Evolutionary conservation across 225 moss, liverwort and hornwort genomes (phyloP).

Genomic region (Physcomitrellopsis africana): DNA sequence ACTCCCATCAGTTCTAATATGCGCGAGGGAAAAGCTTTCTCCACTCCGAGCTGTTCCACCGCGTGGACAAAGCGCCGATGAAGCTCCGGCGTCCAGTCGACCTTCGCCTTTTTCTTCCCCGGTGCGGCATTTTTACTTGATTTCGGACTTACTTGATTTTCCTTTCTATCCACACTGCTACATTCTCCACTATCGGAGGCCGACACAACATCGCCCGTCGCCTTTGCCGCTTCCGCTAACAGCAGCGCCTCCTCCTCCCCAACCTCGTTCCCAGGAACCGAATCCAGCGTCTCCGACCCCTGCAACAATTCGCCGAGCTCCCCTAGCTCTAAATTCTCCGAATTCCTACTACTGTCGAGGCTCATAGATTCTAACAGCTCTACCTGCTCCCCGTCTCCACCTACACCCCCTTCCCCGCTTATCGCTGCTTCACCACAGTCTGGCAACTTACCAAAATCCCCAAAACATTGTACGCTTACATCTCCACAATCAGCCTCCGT

Average conservation of each 20-base stretch:
- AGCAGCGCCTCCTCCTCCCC: conserved; percentile 92
- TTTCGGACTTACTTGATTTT: conserved; percentile 52
- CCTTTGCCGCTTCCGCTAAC: conserved; percentile 85
- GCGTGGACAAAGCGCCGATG: conserved; percentile 98
- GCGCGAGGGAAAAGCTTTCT: conserved; percentile 95
- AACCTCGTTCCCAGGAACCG: conserved; percentile 62
- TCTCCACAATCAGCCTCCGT: conserved; percentile 41
- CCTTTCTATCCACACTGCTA: conserved; percentile 77
- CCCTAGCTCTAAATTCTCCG: conserved; percentile 44
- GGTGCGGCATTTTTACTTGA: conserved; percentile 56
- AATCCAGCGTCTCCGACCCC: conserved; percentile 36
- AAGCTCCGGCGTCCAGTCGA: conserved; percentile 98
- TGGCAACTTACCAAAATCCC: conserved; percentile 44
- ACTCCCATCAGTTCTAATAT: conserved; percentile 98
- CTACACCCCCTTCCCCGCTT: conserved; percentile 26
- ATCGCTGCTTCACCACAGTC: conserved; percentile 38
- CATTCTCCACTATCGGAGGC: conserved; percentile 87
- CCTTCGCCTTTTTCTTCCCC: conserved; percentile 91
- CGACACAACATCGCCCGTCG: conserved; percentile 56
- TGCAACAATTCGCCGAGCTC: conserved; percentile 46
- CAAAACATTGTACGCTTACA: conserved; percentile 30
- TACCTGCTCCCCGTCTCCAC: conserved; percentile 4
- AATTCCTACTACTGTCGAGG: conserved; percentile 30
- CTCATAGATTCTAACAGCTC: conserved; percentile 23
- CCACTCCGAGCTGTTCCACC: conserved; percentile 98